phyloP scores from a whole-genome alignment of 768 basidiomycete genomes.

The Russula vinacea region DNA sequence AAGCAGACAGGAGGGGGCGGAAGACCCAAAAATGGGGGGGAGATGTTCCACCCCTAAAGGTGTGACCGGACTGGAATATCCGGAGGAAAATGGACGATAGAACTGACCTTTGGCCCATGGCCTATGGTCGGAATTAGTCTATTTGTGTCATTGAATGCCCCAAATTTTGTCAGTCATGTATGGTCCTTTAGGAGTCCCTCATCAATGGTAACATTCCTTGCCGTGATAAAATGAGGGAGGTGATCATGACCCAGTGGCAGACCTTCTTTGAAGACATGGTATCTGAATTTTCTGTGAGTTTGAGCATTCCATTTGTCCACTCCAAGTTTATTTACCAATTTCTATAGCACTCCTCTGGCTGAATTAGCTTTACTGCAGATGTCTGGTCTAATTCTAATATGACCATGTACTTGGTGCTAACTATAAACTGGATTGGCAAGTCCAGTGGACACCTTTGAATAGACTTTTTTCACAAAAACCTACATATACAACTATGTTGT shows the following conservation, averaged over 20 bases:
- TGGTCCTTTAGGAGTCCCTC: background rate
- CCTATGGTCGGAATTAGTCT: no score
- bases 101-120: no score
- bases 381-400: background rate
- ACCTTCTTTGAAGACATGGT: background rate
- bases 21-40: no score
- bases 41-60: no score
- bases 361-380: background rate
- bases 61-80: no score
- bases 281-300: background rate
- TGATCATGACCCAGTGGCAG: background rate
- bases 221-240: constrained; percentile 1
- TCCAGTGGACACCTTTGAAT: background rate
- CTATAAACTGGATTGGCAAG: background rate
- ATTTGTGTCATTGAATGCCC: background rate
- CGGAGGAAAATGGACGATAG: no score
- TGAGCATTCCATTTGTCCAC: background rate
- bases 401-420: background rate
- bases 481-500: no score
- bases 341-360: background rate
- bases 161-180: background rate
- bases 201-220: background rate
- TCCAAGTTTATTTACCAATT: background rate
- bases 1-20: no score
- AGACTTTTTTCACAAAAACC: no score